Percentiles rank a stretch among this genome's conserved stretches.
phyloP scores from a whole-genome alignment of 176 grass and related monocot genomes.

The Otatea glauca region DNA sequence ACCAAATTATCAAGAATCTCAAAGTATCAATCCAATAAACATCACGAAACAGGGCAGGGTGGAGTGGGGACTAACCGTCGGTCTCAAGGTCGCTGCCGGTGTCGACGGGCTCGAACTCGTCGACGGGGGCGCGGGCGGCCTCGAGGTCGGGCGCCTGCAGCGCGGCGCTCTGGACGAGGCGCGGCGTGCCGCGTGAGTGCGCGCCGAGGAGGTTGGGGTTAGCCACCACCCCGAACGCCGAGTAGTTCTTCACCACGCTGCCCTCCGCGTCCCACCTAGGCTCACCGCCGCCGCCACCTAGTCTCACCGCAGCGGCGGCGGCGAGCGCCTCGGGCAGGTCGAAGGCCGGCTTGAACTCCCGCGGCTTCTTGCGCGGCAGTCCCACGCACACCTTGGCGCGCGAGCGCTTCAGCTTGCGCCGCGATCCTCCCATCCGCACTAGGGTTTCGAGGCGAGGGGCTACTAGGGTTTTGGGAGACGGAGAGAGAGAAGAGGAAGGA shows the following conservation, averaged over 20 bases:
- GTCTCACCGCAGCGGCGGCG: constrained; percentile 44
- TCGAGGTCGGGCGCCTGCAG: constrained; percentile 67
- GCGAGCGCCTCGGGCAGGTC: constrained; percentile 61
- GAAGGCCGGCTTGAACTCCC: constrained; percentile 78
- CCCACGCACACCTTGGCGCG: constrained; percentile 77
- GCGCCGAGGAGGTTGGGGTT: constrained; percentile 86
- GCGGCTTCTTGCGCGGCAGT: constrained; percentile 71
- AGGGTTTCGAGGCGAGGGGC: constrained; percentile 24
- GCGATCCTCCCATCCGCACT: constrained; percentile 68
- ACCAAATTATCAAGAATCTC: constrained; percentile 4
- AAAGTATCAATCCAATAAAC: not conserved
- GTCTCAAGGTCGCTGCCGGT: constrained; percentile 71
- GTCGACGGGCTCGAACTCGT: constrained; percentile 77
- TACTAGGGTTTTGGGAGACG: constrained; percentile 30
- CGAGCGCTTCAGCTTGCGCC: constrained; percentile 88
- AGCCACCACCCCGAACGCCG: constrained; percentile 76
- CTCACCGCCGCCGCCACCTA: constrained; percentile 35
- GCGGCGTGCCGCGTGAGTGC: constrained; percentile 62
- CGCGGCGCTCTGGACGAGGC: constrained; percentile 53
- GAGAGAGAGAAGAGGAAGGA: not conserved
- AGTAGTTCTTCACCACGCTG: constrained; percentile 88
- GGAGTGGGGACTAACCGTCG: constrained; percentile 56
- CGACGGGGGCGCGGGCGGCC: constrained; percentile 31
- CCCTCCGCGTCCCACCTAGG: constrained; percentile 74
- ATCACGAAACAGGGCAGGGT: not conserved